Conservation (phyloP, 1,139 yeast species). For the Candida albicans region DNA sequence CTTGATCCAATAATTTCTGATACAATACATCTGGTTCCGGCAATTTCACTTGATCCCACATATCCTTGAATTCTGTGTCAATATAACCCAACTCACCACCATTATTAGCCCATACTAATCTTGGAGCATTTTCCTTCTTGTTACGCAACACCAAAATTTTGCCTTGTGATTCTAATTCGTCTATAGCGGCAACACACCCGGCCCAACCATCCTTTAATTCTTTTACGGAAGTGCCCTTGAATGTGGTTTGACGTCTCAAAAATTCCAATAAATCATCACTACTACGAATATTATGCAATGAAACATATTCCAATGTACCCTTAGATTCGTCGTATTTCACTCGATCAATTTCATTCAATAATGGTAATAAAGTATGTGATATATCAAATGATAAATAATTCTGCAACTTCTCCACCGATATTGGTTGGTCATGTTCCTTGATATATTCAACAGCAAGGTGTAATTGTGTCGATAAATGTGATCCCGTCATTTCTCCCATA, state of each 20-base stretch:
- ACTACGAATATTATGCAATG: conserved; percentile 82
- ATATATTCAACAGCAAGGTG: conserved; percentile 88
- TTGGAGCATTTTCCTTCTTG: conserved; percentile 88
- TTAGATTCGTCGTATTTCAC: conserved; percentile 60
- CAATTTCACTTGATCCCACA: conserved; percentile 78
- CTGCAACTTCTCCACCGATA: conserved; percentile 60
- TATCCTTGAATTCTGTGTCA: conserved; percentile 77
- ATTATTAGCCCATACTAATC: conserved; percentile 87
- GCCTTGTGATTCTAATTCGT: conserved; percentile 71
- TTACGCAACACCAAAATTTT: conserved; percentile 82
- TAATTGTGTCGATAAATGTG: conserved; percentile 77
- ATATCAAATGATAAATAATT: conserved; percentile 54
- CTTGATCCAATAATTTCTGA: conserved; percentile 72
- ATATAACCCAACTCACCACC: conserved; percentile 73
- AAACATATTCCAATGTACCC: conserved; percentile 78
- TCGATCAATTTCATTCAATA: conserved; percentile 74
- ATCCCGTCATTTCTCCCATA: conserved; percentile 37
- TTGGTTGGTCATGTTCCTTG: conserved; percentile 66
- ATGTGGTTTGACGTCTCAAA: conserved; percentile 79
- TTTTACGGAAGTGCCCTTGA: conserved; percentile 84
- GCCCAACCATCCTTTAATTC: conserved; percentile 97
- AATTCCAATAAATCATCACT: conserved; percentile 75
- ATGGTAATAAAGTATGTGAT: conserved; percentile 57
- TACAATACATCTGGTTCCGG: conserved; percentile 82
- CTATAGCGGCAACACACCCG: conserved; percentile 79